Base-by-base conservation (phyloP, 2,329 filamentous ascomycete species). In the Didymella pomorum region DNA sequence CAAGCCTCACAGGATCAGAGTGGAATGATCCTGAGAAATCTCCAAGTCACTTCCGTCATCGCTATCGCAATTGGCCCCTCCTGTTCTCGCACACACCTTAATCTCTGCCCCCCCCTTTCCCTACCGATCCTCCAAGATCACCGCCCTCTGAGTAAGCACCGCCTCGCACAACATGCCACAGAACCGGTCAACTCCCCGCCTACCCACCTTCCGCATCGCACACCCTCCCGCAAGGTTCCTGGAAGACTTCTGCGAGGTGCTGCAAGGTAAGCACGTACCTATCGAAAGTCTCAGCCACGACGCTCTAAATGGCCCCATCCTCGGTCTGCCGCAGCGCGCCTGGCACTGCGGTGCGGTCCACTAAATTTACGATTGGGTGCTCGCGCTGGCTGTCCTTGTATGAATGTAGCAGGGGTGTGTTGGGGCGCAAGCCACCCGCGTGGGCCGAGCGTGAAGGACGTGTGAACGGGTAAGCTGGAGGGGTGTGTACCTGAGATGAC, bases 211-310 rank as follows among this genome's bases (percentile, higher is more conserved):
- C n/a, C 23, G 23, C 21, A 43, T 43, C 41, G 41, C 41, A 43
- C 41, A 43, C 41, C 21, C 16, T 25, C 14, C 1, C 23, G 21
- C 41, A 26, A 43, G 41, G 16, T 23, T 23, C 37, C 20, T 41
- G 37, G 11, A 23, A 23, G 20, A 18, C 16, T 23, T 14, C 16
- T 43, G 41, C 41, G 12, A 10, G 41, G 41, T 41, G 11, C 16
- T 43, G 41, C 41, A 25, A 10, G 41, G 41, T 53, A 50, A 54
- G 56, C 56, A 58, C 50, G 56, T 54, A 58, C 56, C 56, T 58
- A 54, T 58, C 31, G 56, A 58, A 54, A 41, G 56, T 58, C 56
- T 58, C 39, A 54, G 56, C 56, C 56, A 54, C 41, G 20, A 41
- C 26, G 50, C 49, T 31, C 37, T 8, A 45, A 49, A 41, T 39